Evolutionary conservation across 805 yeast genomes (phyloP), one percentile per base, ranked within the genome.

Genomic region (Saccharomycopsis sp.): DNA sequence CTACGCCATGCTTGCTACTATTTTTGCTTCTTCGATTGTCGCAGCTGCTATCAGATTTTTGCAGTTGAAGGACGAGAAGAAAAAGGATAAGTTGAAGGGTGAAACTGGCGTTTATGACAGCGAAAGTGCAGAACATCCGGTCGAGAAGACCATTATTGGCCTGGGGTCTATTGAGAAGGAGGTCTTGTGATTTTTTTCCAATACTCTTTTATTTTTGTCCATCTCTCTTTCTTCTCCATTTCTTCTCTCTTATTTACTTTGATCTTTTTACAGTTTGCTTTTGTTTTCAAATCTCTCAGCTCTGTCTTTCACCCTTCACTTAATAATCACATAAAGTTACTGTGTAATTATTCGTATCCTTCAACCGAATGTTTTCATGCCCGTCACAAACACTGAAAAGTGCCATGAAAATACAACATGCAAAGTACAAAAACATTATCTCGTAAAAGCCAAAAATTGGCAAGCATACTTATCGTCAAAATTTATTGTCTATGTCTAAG

Each of bases 1-100:
- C 57, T 80, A 75, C 62, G 85, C 87, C 0, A 76, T 83, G 77
- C 65, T 82, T 57, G 81, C 79, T 2, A 82, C 87, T 1, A 71
- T 80, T 0, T 60, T 75, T 1, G 67, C 74, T 1, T 73, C 81
- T 54, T 74, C 72, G 1, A 23, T 79, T 0, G 68, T 76, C 1
- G 79, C 79, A 1, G 59, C 68, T 1, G 59, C 64, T 2, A 79
- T 82, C 21, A 71, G 82, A 61, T 66, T 65, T 52, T 66, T 79
- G 52, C 83, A 81, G 62, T 59, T 70, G 3, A 67, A 66, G 52
- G 83, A 79, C 24, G 60, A 55, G 40, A 62, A 61, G 23, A 65
- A 63, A 57, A 60, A 59, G 15, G 59, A 40, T 9, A 56, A 44
- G 16, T 37, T 44, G 3, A 50, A 57, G 20, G 41, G 51, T 15